A percentile compares a stretch with the other conserved stretches of the same genome.
Evolutionary conservation across 345 rosid species (phyloP).

Genomic region (Corchorus olitorius): DNA sequence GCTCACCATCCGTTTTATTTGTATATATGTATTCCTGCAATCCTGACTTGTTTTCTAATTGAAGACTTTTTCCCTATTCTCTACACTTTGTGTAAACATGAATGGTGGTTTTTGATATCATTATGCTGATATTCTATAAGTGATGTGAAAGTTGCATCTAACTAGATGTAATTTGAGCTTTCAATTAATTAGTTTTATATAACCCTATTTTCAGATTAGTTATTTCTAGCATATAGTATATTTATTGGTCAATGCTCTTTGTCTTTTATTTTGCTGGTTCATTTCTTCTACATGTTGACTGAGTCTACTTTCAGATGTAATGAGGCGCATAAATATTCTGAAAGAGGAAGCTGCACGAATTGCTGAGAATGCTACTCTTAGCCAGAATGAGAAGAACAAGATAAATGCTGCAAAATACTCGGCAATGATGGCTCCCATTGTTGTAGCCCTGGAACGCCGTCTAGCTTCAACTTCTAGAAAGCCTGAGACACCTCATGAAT

Average conservation of each 20-base stretch:
- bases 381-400: conserved; percentile 81
- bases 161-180: conserved; percentile 3
- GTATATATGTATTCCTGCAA: not conserved
- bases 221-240: not conserved
- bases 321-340: conserved; percentile 79
- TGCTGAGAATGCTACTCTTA: conserved; percentile 83
- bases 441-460: conserved; percentile 89
- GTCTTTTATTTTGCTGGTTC: not conserved
- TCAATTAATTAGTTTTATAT: not conserved
- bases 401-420: conserved; percentile 90
- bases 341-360: conserved; percentile 88
- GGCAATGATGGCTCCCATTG: conserved; percentile 95
- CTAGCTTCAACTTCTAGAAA: conserved; percentile 81
- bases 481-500: conserved; percentile 92
- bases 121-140: not conserved
- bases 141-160: conserved; percentile 3
- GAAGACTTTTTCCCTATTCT: not conserved
- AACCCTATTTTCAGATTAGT: not conserved
- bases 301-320: conserved; percentile 61
- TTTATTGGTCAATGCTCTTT: not conserved
- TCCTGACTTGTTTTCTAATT: not conserved
- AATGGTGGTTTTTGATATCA: not conserved
- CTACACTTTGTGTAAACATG: not conserved
- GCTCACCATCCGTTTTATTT: conserved; percentile 17
- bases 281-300: conserved; percentile 11